Evolutionary conservation across 192 early-diverging fungal genomes (phyloP).

Genomic region (Backusella tuberculispora): DNA sequence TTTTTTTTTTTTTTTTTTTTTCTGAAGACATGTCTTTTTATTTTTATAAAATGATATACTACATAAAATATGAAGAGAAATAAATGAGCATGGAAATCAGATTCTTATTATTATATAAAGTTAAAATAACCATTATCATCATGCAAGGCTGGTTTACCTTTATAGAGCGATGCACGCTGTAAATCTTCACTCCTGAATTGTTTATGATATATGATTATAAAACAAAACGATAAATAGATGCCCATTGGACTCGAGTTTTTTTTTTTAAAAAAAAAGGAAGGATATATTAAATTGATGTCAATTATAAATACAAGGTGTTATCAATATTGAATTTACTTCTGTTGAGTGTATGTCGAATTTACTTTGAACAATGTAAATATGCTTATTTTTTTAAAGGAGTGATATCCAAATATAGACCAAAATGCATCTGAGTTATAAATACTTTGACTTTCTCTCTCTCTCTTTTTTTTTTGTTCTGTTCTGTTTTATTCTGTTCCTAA

Average conservation of each 20-base stretch:
- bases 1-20: not conserved
- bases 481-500: not conserved
- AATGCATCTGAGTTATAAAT: conserved; percentile 16
- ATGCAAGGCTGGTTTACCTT: not conserved
- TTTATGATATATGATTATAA: not conserved
- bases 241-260: not conserved
- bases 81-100: too few species aligned
- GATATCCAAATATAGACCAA: conserved; percentile 8
- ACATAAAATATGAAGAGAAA: too few species aligned
- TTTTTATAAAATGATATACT: too few species aligned
- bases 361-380: too few species aligned
- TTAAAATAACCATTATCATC: not conserved
- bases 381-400: not conserved
- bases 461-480: not conserved
- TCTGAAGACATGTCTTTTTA: too few species aligned
- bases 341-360: too few species aligned
- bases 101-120: too few species aligned
- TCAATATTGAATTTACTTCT: too few species aligned
- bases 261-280: too few species aligned
- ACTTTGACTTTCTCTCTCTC: not conserved
- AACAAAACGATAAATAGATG: too few species aligned
- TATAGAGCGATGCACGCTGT: not conserved
- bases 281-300: too few species aligned
- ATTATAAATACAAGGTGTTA: too few species aligned
- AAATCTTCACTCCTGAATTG: not conserved